Evolutionary conservation across 768 basidiomycete genomes (phyloP), one percentile per base, ranked within the genome.

Genomic region (Tricholoma flavovirens): DNA sequence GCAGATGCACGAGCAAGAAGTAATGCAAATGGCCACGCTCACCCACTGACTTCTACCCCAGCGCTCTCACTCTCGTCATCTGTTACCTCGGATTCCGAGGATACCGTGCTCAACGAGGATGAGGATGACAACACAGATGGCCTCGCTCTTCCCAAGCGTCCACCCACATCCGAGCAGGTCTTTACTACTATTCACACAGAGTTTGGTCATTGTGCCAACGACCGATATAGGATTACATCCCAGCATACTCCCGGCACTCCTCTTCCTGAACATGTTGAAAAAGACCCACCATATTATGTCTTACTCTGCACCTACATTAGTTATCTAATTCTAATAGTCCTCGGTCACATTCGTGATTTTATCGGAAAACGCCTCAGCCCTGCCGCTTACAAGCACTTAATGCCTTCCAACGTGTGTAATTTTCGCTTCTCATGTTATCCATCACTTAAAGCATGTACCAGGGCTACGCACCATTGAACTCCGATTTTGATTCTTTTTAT

Each of bases 401-500:
- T 92, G 73, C 87, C 93, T 49, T 76, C 80, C 60, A 78, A 93
- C 64, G 95, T 96, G 67, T 72, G 93, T 78, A 0, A n/a, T 54
- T 56, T 43, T 12, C 4, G 56, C 56, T 46, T 26, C 53, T 51
- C 56, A 51, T 51, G 56, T 43, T 6, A 19, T 49, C 50, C 22
- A 54, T 19, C 19, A 62, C 22, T 57, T 49, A 52, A 26, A 58
- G 48, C 56, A 7, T 42, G 51, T 7, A 17, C 17, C 69, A 98
- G 93, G 97, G 96, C 55, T 95, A 97, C 66, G 96, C 95, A 1
- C 90, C 97, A 5, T 80, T 98, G 58, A 96, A 93, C 73, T 97
- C 94, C 8, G 97, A 98, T 70, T 98, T 98, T 62, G 96, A 98
- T 71, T 98, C 97, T 5, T 99, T 98, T 76, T 98, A 98, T 78